phyloP scores from a whole-genome alignment of 306 rosid genomes.

The Cucumis melo region DNA sequence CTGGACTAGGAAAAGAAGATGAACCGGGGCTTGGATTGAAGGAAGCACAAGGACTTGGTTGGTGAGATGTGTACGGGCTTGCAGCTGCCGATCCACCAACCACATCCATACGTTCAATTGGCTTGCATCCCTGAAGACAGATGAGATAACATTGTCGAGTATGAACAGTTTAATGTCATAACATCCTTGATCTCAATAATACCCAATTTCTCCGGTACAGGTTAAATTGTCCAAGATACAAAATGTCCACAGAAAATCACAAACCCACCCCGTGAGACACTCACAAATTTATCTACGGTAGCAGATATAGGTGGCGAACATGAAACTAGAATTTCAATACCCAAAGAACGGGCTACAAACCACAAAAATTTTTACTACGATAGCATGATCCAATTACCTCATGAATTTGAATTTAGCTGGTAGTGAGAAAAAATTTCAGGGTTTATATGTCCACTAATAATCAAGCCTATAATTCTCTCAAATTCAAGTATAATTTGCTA shows the following conservation, averaged over 20 bases:
- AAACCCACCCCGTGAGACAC: neutral
- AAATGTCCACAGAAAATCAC: neutral
- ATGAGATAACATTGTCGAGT: constrained; percentile 7
- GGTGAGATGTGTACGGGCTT: constrained; percentile 67
- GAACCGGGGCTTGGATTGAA: constrained; percentile 88
- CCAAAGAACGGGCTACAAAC: neutral
- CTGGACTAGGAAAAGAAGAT: constrained; percentile 79
- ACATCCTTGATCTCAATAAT: neutral
- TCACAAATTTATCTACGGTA: neutral
- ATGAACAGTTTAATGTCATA: neutral
- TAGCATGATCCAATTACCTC: neutral
- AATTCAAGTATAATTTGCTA: neutral
- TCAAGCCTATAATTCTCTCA: neutral
- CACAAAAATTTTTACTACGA: neutral
- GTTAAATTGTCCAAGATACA: neutral
- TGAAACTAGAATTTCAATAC: neutral
- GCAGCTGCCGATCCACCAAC: constrained; percentile 49
- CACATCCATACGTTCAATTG: constrained; percentile 47
- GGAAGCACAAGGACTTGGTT: constrained; percentile 70
- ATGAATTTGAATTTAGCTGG: neutral
- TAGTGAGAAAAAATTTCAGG: neutral
- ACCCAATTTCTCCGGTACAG: neutral
- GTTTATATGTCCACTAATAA: neutral
- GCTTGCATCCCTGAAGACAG: constrained; percentile 69
- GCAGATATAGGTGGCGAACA: neutral